These are phyloP conservation scores for Toxicodendron radicans DNA, from an alignment of 345 rosid genomes.

Conservation along the genomic window DNA sequence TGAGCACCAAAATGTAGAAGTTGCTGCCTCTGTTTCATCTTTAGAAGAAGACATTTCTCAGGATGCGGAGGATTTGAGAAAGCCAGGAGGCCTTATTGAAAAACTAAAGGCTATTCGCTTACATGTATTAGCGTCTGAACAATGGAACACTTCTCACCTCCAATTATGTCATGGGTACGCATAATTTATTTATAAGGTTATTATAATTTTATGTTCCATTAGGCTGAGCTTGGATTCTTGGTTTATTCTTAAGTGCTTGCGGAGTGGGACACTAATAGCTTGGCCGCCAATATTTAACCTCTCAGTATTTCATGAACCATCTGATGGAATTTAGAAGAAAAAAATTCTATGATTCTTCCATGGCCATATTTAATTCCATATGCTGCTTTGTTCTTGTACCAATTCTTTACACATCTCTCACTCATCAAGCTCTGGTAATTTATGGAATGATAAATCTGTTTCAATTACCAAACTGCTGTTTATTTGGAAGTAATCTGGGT, in stretches of 20 bases:
- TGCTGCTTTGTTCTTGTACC: neutral
- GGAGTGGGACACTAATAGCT: too few relatives aligned
- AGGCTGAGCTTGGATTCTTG: neutral
- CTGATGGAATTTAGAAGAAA: too few relatives aligned
- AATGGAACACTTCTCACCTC: slow-evolving; percentile 60
- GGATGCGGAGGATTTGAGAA: slow-evolving; percentile 23
- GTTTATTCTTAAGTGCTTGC: too few relatives aligned
- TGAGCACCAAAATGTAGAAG: slow-evolving; percentile 23
- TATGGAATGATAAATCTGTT: neutral
- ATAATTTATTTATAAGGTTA: slow-evolving; percentile 8
- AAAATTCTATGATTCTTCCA: neutral
- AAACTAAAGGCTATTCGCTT: slow-evolving; percentile 56
- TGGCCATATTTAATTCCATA: neutral
- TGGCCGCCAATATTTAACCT: too few relatives aligned
- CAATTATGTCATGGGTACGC: slow-evolving; percentile 54
- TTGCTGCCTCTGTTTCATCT: slow-evolving; percentile 20
- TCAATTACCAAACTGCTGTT: too few relatives aligned
- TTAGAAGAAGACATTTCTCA: slow-evolving; percentile 29
- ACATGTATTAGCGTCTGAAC: slow-evolving; percentile 64
- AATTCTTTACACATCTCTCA: neutral
- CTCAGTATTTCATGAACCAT: too few relatives aligned
- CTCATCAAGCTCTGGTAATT: neutral
- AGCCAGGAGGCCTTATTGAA: slow-evolving; percentile 37
- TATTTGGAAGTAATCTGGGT: neutral
- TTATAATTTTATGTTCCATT: neutral